A percentile compares a stretch with the other conserved stretches of the same genome.
phyloP scores from a whole-genome alignment of 2,329 filamentous ascomycete genomes.

The Cadophora sp. region DNA sequence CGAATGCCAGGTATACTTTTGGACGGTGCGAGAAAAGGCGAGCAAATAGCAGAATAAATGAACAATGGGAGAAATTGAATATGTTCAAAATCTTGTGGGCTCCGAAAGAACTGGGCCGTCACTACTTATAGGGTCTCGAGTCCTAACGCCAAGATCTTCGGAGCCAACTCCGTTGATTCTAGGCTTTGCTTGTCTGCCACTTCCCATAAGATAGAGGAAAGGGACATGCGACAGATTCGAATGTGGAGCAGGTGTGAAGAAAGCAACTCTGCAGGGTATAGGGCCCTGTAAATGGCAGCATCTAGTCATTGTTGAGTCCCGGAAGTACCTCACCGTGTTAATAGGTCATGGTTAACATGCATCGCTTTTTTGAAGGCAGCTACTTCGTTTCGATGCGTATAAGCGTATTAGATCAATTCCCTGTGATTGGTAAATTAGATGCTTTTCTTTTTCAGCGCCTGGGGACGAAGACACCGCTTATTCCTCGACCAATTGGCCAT shows the following conservation, averaged over 20 bases:
- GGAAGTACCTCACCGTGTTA: not conserved
- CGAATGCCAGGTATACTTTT: not conserved
- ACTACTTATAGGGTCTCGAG: conserved; percentile 2
- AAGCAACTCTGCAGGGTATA: not conserved
- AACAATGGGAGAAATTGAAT: no score
- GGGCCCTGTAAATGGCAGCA: not conserved
- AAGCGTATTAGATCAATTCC: not conserved
- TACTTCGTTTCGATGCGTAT: not conserved
- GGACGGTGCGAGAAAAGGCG: not conserved
- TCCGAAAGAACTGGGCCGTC: not conserved
- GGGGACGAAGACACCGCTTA: not conserved
- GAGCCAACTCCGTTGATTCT: not conserved
- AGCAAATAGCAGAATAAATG: not conserved
- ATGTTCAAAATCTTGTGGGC: not conserved
- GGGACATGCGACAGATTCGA: not conserved
- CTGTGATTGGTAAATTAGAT: not conserved
- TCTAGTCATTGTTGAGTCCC: not conserved
- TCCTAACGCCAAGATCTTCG: not conserved
- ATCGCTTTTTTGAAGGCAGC: not conserved
- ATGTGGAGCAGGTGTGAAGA: not conserved
- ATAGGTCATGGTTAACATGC: not conserved
- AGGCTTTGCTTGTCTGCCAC: not conserved
- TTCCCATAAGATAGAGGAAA: not conserved
- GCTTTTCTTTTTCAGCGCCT: not conserved
- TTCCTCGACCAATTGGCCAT: no score